A percentile compares a stretch with the other conserved stretches of the same genome.
phyloP scores from a whole-genome alignment of 768 basidiomycete species.

The Rhizopogon sp. region DNA sequence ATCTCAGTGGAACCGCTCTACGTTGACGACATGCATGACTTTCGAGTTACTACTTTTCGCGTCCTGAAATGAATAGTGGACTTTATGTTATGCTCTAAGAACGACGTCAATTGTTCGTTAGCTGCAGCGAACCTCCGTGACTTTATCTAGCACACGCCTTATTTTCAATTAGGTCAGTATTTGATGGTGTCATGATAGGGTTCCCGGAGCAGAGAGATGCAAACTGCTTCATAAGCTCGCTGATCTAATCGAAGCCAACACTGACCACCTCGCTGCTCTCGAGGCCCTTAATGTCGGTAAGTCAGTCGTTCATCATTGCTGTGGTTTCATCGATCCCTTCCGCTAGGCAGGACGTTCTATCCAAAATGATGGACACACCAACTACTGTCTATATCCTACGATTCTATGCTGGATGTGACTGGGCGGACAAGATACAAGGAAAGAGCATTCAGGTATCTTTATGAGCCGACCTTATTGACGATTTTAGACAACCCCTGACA shows the following conservation, averaged over 20 bases:
- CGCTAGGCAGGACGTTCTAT: slow-evolving; percentile 47
- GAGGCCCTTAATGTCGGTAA: slow-evolving; percentile 68
- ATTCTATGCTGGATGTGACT: slow-evolving; percentile 71
- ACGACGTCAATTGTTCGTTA: no score
- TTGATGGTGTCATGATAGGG: slow-evolving; percentile 22
- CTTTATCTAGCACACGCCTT: no score
- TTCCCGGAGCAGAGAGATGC: slow-evolving; percentile 46
- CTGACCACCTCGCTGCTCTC: slow-evolving; percentile 63
- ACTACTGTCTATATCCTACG: slow-evolving; percentile 46
- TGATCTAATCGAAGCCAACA: slow-evolving; percentile 54
- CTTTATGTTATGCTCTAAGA: no score
- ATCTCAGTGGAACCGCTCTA: no score
- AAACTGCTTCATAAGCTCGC: slow-evolving; percentile 60
- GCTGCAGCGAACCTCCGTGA: no score
- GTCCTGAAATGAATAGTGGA: no score
- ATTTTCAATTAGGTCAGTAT: no score
- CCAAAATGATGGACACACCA: slow-evolving; percentile 45
- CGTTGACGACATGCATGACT: no score
- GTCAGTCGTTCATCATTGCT: slow-evolving; percentile 20
- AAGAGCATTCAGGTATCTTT: slow-evolving; percentile 57
- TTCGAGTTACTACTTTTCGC: no score
- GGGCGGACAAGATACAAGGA: slow-evolving; percentile 83
- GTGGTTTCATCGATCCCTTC: background rate
- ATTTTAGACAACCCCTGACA: slow-evolving; percentile 28
- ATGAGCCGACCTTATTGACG: background rate